Percentiles rank a stretch among this genome's conserved stretches.
These are phyloP conservation scores for Xylaria longipes DNA, from an alignment of 495 filamentous ascomycete species.

Conservation along the genomic window DNA sequence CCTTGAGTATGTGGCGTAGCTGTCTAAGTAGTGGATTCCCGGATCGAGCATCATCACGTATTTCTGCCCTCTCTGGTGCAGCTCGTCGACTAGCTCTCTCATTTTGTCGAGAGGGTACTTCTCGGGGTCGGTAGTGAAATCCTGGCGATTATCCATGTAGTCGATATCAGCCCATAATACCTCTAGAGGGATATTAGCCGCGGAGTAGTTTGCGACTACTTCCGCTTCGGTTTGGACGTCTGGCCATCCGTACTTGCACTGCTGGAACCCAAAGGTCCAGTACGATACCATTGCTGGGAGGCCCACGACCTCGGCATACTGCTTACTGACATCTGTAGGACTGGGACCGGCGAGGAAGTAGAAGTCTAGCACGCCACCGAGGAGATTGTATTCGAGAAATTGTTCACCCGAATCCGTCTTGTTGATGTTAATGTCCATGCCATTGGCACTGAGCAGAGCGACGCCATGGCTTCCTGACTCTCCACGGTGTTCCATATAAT, in stretches of 20 bases:
- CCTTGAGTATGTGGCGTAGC: conserved; percentile 69
- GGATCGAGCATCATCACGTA: conserved; percentile 91
- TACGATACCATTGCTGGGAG: conserved; percentile 83
- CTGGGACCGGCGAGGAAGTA: conserved; percentile 80
- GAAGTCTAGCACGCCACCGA: conserved; percentile 82
- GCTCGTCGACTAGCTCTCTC: conserved; percentile 67
- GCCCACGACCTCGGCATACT: conserved; percentile 75
- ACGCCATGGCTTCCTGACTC: conserved; percentile 77
- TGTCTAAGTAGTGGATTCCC: conserved; percentile 64
- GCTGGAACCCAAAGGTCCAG: conserved; percentile 83
- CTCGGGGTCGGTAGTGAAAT: conserved; percentile 78
- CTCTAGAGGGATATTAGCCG: conserved; percentile 73
- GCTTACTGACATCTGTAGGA: conserved; percentile 72
- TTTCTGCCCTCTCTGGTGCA: conserved; percentile 75
- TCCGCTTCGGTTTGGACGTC: conserved; percentile 74
- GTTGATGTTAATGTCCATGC: conserved; percentile 85
- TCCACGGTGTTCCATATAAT: conserved; percentile 80
- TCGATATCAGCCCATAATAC: conserved; percentile 84
- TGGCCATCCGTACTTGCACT: conserved; percentile 81
- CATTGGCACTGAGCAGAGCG: conserved; percentile 79
- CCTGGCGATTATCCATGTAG: conserved; percentile 66
- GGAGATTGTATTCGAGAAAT: conserved; percentile 82
- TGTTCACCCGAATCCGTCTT: conserved; percentile 65
- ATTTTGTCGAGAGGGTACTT: conserved; percentile 72
- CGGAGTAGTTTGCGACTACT: conserved; percentile 72